Conservation (phyloP, 257 asterid species). For the Salvia splendens region DNA sequence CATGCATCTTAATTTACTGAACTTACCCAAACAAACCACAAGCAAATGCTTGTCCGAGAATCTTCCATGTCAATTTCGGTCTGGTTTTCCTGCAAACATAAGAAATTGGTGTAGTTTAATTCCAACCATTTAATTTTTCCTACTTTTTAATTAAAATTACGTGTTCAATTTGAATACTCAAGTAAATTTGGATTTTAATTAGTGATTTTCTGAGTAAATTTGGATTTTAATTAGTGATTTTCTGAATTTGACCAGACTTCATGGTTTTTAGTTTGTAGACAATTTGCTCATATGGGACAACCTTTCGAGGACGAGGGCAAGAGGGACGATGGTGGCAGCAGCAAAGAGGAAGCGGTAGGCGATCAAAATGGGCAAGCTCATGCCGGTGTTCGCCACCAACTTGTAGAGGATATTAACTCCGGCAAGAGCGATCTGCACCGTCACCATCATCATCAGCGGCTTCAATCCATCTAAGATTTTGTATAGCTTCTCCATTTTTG, state of each 20-base stretch:
- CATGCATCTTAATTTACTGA: not conserved
- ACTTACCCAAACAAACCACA: constrained; percentile 61
- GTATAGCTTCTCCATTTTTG: constrained; percentile 41
- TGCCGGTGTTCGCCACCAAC: constrained; percentile 50
- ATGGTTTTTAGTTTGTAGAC: too few species aligned
- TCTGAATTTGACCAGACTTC: too few species aligned
- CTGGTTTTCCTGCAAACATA: constrained; percentile 46
- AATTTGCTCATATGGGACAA: too few species aligned
- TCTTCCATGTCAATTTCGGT: constrained; percentile 56
- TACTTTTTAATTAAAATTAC: too few species aligned
- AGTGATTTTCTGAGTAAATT: too few species aligned
- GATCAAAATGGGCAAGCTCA: constrained; percentile 51
- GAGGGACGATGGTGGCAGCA: constrained; percentile 51
- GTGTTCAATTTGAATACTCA: too few species aligned
- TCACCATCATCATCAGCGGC: constrained; percentile 62
- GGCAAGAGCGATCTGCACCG: constrained; percentile 41
- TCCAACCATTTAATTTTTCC: not conserved
- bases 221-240: too few species aligned
- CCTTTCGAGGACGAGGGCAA: constrained; percentile 45
- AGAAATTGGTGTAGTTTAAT: not conserved
- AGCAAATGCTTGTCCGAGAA: constrained; percentile 43
- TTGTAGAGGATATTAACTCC: constrained; percentile 55
- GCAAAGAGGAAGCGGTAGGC: constrained; percentile 74
- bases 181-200: too few species aligned
- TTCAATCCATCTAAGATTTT: constrained; percentile 53